Conservation (phyloP, 176 grass and related monocot species). For the Microstegium vimineum region DNA sequence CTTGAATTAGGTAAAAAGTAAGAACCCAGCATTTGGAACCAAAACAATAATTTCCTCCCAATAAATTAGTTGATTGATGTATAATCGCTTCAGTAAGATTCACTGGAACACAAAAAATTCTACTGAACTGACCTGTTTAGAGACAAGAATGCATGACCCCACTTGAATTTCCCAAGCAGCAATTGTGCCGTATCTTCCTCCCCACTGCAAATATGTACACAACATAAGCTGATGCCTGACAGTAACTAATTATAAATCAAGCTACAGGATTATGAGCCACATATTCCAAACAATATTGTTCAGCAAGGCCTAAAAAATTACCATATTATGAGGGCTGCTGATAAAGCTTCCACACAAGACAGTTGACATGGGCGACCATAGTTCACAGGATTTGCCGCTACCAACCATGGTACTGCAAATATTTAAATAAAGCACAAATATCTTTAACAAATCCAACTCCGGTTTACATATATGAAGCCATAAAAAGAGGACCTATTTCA, state of each 20-base stretch:
- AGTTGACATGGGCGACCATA: constrained; percentile 92
- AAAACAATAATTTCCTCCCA: not conserved
- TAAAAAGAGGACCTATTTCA: not conserved
- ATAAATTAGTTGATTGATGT: not conserved
- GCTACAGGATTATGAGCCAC: not conserved
- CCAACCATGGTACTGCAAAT: constrained; percentile 91
- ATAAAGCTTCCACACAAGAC: constrained; percentile 98
- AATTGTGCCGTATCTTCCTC: constrained; percentile 68
- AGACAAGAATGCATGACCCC: constrained; percentile 94
- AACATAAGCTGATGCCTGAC: constrained; percentile 12
- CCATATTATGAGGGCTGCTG: constrained; percentile 97
- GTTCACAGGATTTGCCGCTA: constrained; percentile 98
- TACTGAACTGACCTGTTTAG: constrained; percentile 64
- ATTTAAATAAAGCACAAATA: constrained; percentile 4
- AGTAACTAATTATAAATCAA: not conserved
- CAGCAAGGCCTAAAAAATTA: constrained; percentile 9
- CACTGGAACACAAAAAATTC: not conserved
- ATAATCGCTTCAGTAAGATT: not conserved
- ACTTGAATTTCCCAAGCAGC: constrained; percentile 89
- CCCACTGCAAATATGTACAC: constrained; percentile 51
- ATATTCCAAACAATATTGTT: not conserved
- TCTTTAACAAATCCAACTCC: not conserved
- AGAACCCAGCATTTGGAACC: not conserved
- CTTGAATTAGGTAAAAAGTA: not conserved
- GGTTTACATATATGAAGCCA: not conserved